Evolutionary conservation across 495 filamentous ascomycete genomes (phyloP), one percentile per base, ranked within the genome.

Genomic region (Aspergillus egyptiacus): DNA sequence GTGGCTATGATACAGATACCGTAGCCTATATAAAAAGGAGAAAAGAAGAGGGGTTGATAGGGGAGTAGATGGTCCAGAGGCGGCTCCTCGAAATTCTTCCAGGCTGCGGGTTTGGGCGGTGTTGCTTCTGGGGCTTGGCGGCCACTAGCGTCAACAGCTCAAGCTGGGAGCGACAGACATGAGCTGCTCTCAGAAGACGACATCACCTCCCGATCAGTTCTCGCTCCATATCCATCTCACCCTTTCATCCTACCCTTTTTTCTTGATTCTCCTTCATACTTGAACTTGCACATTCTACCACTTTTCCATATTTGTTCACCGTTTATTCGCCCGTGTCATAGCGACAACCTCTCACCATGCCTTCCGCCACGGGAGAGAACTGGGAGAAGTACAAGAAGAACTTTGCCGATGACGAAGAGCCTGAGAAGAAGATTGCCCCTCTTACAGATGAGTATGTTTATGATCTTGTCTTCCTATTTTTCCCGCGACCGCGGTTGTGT

Each of bases 321-420:
- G 20, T 46, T 35, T 37, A 32, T 35, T 39, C n/a, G 34, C 28
- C 46, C 32, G 51, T 37, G 46, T 42, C 37, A 44, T 48, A 50
- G 62, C 61, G 59, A 60, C 62, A 57, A 59, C 51, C 53, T 61
- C 55, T 64, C 69, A 73, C 55, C 62, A 85, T 86, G 91, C 91
- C 89, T 77, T 93, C 86, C 67, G 93, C 93, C 71, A 95, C 85
- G 51, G 93, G 93, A 60, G 67, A 76, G 65, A 88, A 77, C 80
- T 98, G 93, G 93, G 91, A 98, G 81, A 96, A 97, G 78, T 96
- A 95, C 76, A 74, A 81, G 72, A 96, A 98, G 79, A 86, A 85
- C 62, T 98, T 86, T 61, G 91, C 84, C 50, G 93, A 98, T 64
- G 93, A 98, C 56, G 93, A 97, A 64, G 79, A 89, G 66, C 87